phyloP scores from a whole-genome alignment of 164 flowering plant species.

The Vitis labrusca region DNA sequence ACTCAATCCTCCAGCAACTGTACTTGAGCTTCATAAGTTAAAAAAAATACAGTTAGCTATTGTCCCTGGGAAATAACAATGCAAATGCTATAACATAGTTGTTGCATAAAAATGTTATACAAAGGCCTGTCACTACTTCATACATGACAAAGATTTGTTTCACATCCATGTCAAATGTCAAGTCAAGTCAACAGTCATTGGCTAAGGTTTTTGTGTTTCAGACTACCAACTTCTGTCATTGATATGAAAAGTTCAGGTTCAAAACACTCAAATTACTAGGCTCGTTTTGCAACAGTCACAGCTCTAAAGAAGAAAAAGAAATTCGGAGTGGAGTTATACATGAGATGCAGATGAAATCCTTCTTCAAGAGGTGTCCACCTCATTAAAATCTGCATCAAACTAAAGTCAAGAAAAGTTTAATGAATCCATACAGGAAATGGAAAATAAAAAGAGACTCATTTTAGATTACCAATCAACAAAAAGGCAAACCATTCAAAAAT shows the following conservation, averaged over 20 bases:
- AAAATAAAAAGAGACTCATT: background rate
- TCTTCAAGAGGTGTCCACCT: constrained; percentile 75
- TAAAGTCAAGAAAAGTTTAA: constrained; percentile 4
- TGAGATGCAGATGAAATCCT: constrained; percentile 80
- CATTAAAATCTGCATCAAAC: constrained; percentile 49
- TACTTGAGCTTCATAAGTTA: constrained; percentile 67
- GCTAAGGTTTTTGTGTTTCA: too few species aligned
- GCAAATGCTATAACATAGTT: too few species aligned
- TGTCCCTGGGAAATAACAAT: background rate
- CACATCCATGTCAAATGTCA: too few species aligned
- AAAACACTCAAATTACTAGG: too few species aligned
- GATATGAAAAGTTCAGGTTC: too few species aligned
- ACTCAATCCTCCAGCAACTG: constrained; percentile 70
- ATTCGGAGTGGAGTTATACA: constrained; percentile 38
- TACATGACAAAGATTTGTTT: too few species aligned
- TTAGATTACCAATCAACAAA: constrained; percentile 7
- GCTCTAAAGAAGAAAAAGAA: background rate
- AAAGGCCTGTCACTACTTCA: background rate
- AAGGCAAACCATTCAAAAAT: constrained; percentile 10
- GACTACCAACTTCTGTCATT: too few species aligned
- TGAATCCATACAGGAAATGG: background rate
- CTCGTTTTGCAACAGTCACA: too few species aligned
- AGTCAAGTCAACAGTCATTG: too few species aligned
- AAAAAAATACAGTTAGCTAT: constrained; percentile 21
- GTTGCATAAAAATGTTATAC: too few species aligned